phyloP scores from a whole-genome alignment of 139 green algal species.

The Coelastrella sp. region DNA sequence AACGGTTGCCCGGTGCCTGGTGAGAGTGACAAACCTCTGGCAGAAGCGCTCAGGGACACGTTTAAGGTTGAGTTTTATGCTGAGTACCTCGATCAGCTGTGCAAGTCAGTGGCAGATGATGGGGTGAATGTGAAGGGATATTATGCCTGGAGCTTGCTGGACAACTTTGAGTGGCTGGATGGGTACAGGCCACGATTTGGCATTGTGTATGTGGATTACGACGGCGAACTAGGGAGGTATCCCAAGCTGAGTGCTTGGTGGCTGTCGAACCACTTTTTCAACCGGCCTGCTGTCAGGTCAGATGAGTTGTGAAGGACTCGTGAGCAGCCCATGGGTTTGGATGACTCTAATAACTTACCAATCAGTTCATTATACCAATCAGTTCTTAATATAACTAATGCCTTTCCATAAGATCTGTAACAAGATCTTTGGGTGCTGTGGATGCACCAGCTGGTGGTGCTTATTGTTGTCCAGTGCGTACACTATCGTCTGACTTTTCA shows the following conservation, averaged over 20 bases:
- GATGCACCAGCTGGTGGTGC: no score
- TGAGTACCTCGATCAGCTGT: slow-evolving; percentile 39
- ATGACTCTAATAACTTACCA: no score
- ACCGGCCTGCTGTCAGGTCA: neutral
- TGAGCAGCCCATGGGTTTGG: no score
- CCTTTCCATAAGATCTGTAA: no score
- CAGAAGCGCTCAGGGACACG: neutral
- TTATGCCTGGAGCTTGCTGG: slow-evolving; percentile 40
- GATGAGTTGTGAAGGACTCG: neutral
- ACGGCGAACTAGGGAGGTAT: neutral
- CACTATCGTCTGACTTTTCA: no score
- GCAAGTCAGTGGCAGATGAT: slow-evolving; percentile 29
- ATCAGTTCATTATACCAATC: no score
- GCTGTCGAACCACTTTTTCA: slow-evolving; percentile 47
- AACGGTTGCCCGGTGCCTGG: neutral
- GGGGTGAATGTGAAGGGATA: slow-evolving; percentile 37
- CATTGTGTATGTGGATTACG: neutral
- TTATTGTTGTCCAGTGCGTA: no score
- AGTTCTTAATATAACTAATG: no score
- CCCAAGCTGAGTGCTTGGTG: slow-evolving; percentile 37
- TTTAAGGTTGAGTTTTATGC: neutral
- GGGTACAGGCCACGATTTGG: slow-evolving; percentile 37
- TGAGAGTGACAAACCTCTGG: neutral
- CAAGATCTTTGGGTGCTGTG: no score
- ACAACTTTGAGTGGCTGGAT: slow-evolving; percentile 47